Evolutionary conservation across 2,329 filamentous ascomycete species (phyloP).

Genomic region (Colletotrichum caudatum): DNA sequence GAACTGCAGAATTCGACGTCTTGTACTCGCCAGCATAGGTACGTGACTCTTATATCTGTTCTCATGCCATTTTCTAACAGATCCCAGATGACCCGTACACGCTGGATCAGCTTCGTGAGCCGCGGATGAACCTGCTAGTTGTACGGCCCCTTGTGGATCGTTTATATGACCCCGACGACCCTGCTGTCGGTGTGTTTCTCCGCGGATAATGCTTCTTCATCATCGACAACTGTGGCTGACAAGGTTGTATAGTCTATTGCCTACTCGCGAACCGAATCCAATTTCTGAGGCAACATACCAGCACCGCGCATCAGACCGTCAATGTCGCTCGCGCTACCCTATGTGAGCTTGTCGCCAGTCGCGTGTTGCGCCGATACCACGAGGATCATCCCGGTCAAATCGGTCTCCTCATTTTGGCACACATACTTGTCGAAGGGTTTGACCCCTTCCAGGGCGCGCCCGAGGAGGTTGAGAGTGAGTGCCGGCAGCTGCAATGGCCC

Average conservation of each 20-base stretch:
- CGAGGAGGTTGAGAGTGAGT: slow-evolving; percentile 60
- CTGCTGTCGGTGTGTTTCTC: slow-evolving; percentile 65
- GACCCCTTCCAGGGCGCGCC: slow-evolving; percentile 79
- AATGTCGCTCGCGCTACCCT: slow-evolving; percentile 75
- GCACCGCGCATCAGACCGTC: slow-evolving; percentile 76
- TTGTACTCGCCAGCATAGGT: slow-evolving; percentile 37
- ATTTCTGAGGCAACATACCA: slow-evolving; percentile 75
- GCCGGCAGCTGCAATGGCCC: slow-evolving; percentile 52
- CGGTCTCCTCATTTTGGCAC: slow-evolving; percentile 74
- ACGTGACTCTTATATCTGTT: not conserved
- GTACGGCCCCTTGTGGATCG: slow-evolving; percentile 76
- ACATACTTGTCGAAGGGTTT: slow-evolving; percentile 77
- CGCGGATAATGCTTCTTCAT: not conserved
- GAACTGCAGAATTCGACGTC: slow-evolving; percentile 24
- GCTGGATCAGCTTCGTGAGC: slow-evolving; percentile 73
- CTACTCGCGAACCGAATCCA: slow-evolving; percentile 77
- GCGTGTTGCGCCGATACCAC: slow-evolving; percentile 75
- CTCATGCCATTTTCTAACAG: not conserved
- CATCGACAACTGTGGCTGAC: not conserved
- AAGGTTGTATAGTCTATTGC: slow-evolving; percentile 68
- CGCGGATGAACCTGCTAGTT: slow-evolving; percentile 74
- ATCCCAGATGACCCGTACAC: slow-evolving; percentile 57
- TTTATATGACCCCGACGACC: slow-evolving; percentile 73
- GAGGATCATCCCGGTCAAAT: slow-evolving; percentile 73
- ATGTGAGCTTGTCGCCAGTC: slow-evolving; percentile 76